These are phyloP conservation scores for Haplosporangium sp. DNA, from an alignment of 371 early-diverging fungal genomes.

Conservation along the genomic window DNA sequence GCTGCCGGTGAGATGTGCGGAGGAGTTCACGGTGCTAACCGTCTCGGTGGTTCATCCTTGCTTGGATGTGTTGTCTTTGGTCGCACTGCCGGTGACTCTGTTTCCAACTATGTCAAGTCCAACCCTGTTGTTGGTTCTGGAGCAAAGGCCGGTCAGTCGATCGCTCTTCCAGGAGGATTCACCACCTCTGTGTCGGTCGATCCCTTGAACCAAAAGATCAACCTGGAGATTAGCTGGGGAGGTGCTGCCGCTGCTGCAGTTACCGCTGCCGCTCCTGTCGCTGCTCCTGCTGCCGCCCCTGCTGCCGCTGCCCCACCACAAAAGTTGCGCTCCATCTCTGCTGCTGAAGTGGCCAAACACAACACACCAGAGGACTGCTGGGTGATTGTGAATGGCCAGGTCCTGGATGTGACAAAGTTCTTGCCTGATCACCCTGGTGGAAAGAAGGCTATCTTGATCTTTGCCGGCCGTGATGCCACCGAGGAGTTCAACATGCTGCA, in stretches of 20 bases:
- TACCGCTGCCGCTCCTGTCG: constrained; percentile 29
- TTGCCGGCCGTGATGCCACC: constrained; percentile 87
- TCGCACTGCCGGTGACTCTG: constrained; percentile 89
- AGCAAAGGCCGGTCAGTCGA: constrained; percentile 72
- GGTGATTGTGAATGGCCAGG: constrained; percentile 93
- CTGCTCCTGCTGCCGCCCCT: constrained; percentile 54
- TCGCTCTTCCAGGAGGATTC: constrained; percentile 61
- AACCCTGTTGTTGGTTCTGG: constrained; percentile 58
- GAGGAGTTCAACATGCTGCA: constrained; percentile 95
- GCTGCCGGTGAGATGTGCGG: constrained; percentile 94
- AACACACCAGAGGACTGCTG: constrained; percentile 92
- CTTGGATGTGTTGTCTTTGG: constrained; percentile 97
- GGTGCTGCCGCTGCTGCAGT: constrained; percentile 31
- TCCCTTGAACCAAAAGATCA: constrained; percentile 67
- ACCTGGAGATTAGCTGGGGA: constrained; percentile 71
- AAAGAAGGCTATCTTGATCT: constrained; percentile 87
- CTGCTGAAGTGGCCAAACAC: constrained; percentile 88
- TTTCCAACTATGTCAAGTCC: constrained; percentile 72
- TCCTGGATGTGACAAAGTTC: constrained; percentile 94
- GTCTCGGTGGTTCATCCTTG: constrained; percentile 86
- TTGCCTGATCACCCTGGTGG: constrained; percentile 90
- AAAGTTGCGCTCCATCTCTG: constrained; percentile 61
- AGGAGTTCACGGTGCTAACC: constrained; percentile 88
- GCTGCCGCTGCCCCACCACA: constrained; percentile 38
- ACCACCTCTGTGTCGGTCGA: constrained; percentile 66